Evolutionary conservation across 176 grass and related monocot genomes (phyloP).

Genomic region (Miscanthus lutarioriparius): DNA sequence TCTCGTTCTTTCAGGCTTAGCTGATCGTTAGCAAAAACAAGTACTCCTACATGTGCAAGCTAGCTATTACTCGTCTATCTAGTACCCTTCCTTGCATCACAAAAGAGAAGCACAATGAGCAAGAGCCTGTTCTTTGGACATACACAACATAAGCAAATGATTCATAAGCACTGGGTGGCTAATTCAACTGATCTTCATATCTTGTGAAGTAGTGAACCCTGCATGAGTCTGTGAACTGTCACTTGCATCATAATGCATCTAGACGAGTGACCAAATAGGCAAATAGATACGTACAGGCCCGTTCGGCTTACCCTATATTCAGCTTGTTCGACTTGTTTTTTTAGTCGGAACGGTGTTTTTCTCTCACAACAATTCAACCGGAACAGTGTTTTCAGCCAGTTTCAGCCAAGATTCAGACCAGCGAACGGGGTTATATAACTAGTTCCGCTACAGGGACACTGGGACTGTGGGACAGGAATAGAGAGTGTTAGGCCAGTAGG

Average conservation of each 20-base stretch:
- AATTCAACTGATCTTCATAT: background rate
- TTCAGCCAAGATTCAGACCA: too few species aligned
- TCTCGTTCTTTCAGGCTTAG: too few species aligned
- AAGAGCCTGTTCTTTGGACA: background rate
- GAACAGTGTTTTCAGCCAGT: too few species aligned
- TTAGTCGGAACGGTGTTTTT: too few species aligned
- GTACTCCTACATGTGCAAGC: background rate
- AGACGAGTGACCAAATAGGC: background rate
- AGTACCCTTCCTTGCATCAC: constrained; percentile 5
- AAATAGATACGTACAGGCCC: too few species aligned
- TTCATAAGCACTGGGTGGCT: background rate
- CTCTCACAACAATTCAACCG: too few species aligned
- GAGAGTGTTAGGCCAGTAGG: background rate
- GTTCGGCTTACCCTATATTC: too few species aligned
- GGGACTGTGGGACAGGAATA: background rate
- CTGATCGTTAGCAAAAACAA: background rate
- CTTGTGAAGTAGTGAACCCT: background rate
- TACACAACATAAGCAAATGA: background rate
- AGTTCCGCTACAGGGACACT: background rate
- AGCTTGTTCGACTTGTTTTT: too few species aligned
- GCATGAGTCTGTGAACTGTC: too few species aligned
- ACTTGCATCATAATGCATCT: background rate
- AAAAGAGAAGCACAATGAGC: background rate
- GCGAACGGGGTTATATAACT: too few species aligned
- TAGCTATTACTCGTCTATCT: background rate